Evolutionary conservation across 129 eudicot species (phyloP).

Genomic region (Helichrysum umbraculigerum): DNA sequence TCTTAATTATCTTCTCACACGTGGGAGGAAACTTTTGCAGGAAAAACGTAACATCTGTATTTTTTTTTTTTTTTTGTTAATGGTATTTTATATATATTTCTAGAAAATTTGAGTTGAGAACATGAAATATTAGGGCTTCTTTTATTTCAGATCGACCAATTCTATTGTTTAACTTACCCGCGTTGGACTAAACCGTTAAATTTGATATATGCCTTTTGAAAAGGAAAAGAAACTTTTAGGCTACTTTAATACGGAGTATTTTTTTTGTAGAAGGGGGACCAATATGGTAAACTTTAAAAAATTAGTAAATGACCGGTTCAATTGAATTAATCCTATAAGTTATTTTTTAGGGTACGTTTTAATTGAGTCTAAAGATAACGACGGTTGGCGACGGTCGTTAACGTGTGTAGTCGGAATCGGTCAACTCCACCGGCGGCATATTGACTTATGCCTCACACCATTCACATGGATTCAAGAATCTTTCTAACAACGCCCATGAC

Average conservation of each 20-base stretch:
- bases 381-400: conserved; percentile 22
- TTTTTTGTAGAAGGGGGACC: neutral
- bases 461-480: conserved; percentile 26
- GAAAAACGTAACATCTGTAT: too few species aligned
- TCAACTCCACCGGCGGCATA: conserved; percentile 28
- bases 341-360: neutral
- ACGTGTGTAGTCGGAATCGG: conserved; percentile 15
- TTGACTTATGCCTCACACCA: conserved; percentile 23
- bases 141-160: too few species aligned
- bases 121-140: too few species aligned
- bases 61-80: too few species aligned
- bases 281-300: neutral
- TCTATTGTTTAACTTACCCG: too few species aligned
- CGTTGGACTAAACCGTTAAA: too few species aligned
- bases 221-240: too few species aligned
- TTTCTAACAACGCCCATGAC: neutral
- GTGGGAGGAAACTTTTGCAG: too few species aligned
- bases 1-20: too few species aligned
- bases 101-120: too few species aligned
- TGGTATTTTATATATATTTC: too few species aligned
- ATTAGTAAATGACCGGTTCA: conserved; percentile 3
- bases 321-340: neutral
- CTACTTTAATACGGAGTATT: neutral
- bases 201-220: neutral
- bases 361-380: conserved; percentile 19